These are phyloP conservation scores for Neonectria ditissima DNA, from an alignment of 2,329 filamentous ascomycete genomes.

Conservation along the genomic window DNA sequence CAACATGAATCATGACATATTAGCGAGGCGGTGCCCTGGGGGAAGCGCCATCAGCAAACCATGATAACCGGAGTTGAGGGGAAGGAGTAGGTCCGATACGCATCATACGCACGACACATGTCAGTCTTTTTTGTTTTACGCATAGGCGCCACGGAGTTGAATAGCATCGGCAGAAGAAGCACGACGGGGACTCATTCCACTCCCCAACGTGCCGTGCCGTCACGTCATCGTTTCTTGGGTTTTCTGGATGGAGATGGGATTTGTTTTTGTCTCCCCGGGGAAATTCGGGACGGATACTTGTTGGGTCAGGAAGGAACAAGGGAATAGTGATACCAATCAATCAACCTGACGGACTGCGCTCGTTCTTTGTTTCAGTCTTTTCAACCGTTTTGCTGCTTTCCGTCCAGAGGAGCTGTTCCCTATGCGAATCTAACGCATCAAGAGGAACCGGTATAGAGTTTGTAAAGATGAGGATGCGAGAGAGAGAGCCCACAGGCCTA, in stretches of 20 bases:
- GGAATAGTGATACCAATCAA: constrained; percentile 45
- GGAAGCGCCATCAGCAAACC: constrained; percentile 22
- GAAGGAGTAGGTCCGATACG: constrained; percentile 24
- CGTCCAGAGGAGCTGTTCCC: constrained; percentile 13
- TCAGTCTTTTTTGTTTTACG: constrained; percentile 41
- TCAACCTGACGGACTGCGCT: constrained; percentile 33
- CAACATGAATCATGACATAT: constrained; percentile 26
- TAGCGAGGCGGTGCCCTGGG: constrained; percentile 17
- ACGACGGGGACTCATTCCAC: constrained; percentile 1
- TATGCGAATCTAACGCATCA: neutral
- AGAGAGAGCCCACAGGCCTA: neutral
- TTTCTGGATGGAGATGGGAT: constrained; percentile 35
- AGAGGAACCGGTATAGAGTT: neutral
- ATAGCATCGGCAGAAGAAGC: constrained; percentile 36
- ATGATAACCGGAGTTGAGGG: constrained; percentile 41
- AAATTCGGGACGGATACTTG: constrained; percentile 13
- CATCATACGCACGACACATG: constrained; percentile 38
- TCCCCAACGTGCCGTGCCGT: constrained; percentile 4
- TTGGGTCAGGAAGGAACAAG: constrained; percentile 22
- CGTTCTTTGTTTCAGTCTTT: constrained; percentile 30
- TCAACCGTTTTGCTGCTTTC: constrained; percentile 12
- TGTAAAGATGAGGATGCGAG: neutral
- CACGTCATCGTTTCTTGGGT: constrained; percentile 20
- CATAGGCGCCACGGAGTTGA: constrained; percentile 46
- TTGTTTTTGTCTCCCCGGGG: constrained; percentile 15